Percentiles rank a stretch among this genome's conserved stretches.
phyloP scores from a whole-genome alignment of 106 monocot genomes.

The Hemerocallis citrina region DNA sequence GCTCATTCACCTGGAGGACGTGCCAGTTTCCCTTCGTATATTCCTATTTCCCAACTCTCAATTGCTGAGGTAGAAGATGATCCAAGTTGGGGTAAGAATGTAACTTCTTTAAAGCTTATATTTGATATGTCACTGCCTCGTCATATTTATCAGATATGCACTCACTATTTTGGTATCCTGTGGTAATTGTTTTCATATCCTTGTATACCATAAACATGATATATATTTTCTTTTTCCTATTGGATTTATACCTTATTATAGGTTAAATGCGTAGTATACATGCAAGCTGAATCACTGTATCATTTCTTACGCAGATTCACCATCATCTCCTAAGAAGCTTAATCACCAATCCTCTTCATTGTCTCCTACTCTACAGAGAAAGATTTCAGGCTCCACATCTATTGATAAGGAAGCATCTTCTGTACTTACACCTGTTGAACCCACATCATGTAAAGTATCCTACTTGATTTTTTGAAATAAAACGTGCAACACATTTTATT shows the following conservation, averaged over 20 bases:
- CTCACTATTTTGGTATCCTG: background rate
- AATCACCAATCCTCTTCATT: constrained; percentile 21
- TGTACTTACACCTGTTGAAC: constrained; percentile 35
- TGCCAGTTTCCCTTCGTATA: constrained; percentile 37
- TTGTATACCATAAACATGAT: background rate
- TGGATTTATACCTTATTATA: background rate
- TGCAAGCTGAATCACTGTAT: background rate
- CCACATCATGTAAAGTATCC: constrained; percentile 61
- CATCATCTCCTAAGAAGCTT: constrained; percentile 31
- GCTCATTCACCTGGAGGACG: constrained; percentile 25
- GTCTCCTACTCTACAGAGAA: constrained; percentile 29
- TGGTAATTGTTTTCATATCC: background rate
- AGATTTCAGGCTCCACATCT: constrained; percentile 19
- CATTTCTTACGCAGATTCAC: constrained; percentile 13
- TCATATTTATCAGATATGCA: background rate
- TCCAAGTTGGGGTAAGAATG: constrained; percentile 33
- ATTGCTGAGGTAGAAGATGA: constrained; percentile 66
- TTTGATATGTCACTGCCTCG: background rate
- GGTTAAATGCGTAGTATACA: background rate
- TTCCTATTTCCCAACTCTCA: constrained; percentile 55
- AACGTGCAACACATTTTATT: background rate
- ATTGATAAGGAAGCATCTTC: constrained; percentile 35
- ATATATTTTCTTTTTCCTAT: background rate
- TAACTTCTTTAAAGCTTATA: background rate
- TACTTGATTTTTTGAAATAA: background rate